phyloP scores from a whole-genome alignment of 2,329 filamentous ascomycete genomes.

The Aspergillus chevalieri region DNA sequence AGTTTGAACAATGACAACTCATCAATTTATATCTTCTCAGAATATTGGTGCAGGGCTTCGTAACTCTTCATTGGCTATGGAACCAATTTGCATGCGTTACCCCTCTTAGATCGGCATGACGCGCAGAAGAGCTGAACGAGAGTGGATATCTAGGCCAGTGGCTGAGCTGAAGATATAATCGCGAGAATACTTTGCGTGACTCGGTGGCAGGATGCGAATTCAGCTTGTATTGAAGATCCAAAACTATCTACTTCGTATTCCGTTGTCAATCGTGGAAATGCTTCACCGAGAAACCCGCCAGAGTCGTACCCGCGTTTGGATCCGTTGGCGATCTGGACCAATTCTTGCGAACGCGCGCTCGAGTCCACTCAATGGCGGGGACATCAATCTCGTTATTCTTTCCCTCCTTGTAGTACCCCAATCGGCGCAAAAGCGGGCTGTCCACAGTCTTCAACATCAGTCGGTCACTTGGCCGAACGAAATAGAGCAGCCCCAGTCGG shows the following conservation, averaged over 20 bases:
- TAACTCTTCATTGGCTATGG: too few relatives aligned
- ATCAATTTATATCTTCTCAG: too few relatives aligned
- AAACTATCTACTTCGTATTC: not conserved
- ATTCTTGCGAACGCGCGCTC: constrained; percentile 29
- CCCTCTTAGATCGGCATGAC: too few relatives aligned
- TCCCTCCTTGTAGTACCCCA: constrained; percentile 15
- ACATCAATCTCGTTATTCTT: constrained; percentile 7
- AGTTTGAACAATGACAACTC: not conserved
- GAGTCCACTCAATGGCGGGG: constrained; percentile 13
- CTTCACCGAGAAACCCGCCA: constrained; percentile 5
- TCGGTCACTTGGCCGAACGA: constrained; percentile 37
- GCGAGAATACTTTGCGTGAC: too few relatives aligned
- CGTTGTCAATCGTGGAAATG: constrained; percentile 3
- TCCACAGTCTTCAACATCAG: constrained; percentile 24
- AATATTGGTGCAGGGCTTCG: not conserved
- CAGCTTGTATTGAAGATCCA: not conserved
- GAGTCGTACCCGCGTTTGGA: constrained; percentile 3
- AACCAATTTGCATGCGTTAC: too few relatives aligned
- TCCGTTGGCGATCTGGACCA: constrained; percentile 9
- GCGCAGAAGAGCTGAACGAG: too few relatives aligned
- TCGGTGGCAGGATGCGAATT: not conserved
- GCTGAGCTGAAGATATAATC: too few relatives aligned
- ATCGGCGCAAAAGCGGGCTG: constrained; percentile 27
- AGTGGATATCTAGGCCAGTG: too few relatives aligned
- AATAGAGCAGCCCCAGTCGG: constrained; percentile 37